Percentiles rank a stretch among this genome's conserved stretches.
phyloP scores from a whole-genome alignment of 2,329 filamentous ascomycete genomes.

The Alternaria novae-zelandiae region DNA sequence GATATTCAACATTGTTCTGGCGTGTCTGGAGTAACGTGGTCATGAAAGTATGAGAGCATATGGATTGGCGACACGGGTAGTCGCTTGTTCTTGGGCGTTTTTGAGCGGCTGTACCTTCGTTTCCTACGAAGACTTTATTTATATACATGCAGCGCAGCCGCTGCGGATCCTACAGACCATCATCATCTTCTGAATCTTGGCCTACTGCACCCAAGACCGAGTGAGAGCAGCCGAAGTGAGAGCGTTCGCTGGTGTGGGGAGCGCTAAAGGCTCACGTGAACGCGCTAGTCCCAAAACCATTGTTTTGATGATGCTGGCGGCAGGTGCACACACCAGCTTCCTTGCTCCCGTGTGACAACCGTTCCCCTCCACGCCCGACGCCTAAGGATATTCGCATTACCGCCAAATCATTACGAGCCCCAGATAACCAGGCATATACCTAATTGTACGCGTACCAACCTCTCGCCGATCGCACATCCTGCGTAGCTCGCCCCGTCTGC shows the following conservation, averaged over 20 bases:
- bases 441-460: slow-evolving; percentile 6
- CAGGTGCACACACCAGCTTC: slow-evolving; percentile 30
- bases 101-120: slow-evolving; percentile 15
- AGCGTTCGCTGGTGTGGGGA: neutral
- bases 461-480: slow-evolving; percentile 8
- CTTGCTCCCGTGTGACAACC: slow-evolving; percentile 35
- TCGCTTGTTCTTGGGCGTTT: slow-evolving; percentile 33
- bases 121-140: slow-evolving; percentile 7
- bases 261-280: slow-evolving; percentile 7
- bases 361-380: slow-evolving; percentile 30
- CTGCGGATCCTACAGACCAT: neutral
- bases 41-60: slow-evolving; percentile 32
- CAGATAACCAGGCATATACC: slow-evolving; percentile 1
- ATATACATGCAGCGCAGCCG: slow-evolving; percentile 9
- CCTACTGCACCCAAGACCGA: neutral
- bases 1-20: slow-evolving; percentile 19
- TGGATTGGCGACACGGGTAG: slow-evolving; percentile 29
- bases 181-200: neutral
- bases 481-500: slow-evolving; percentile 6
- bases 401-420: slow-evolving; percentile 38
- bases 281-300: slow-evolving; percentile 15
- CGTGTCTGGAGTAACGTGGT: slow-evolving; percentile 20
- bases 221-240: neutral
- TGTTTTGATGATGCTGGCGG: slow-evolving; percentile 20
- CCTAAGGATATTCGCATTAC: slow-evolving; percentile 42